Base-by-base conservation (phyloP, 202 grass and related monocot species). In the Setaria italica region DNA sequence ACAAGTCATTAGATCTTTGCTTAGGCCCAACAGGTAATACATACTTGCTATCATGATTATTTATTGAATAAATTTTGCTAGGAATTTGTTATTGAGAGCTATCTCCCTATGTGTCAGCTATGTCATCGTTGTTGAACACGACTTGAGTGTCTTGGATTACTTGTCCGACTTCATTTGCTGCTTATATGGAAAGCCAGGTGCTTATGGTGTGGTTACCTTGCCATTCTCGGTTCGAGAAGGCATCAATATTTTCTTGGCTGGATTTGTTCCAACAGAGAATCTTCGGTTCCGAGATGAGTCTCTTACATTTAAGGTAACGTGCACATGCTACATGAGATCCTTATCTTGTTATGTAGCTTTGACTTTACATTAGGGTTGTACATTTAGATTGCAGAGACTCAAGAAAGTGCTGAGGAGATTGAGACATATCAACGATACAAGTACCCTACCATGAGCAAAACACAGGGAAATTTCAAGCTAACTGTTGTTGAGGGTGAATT, bases 111-210 rank as follows among this genome's bases (percentile, higher is more conserved):
- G 11, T 91, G 62, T 80, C 90, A 98, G 95, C 67, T 95, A 95
- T 95, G 91, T 98, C 79, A 95, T 98, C 37, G 91, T 92, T 60
- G 93, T 98, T 67, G 93, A 98, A 75, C 93, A 98, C 63, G 93
- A 90, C 58, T 43, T 86, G 76, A 82, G 83, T 86, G 79, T 82
- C 57, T 86, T 90, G 51, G 83, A 90, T 89, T 98, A 98, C 77
- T 85, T 98, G 88, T 95, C 93, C 66, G 96, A 99, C 69, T 99
- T 99, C 80, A 99, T 99, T 82, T 95, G 96, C 72, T 99, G 96
- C 87, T 91, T 99, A 85, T 95, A 95, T 82, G 95, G 91, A 35
- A 95, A 90, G 79, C 93, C 93, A 64, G 96, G 96, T 71, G 93
- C 96, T 86, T 99, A 99, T 29, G 96, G 93, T 91, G 96, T 95